A percentile compares a stretch with the other conserved stretches of the same genome.
Evolutionary conservation across 805 yeast genomes (phyloP).

Genomic region (Candida nonsorbophila): DNA sequence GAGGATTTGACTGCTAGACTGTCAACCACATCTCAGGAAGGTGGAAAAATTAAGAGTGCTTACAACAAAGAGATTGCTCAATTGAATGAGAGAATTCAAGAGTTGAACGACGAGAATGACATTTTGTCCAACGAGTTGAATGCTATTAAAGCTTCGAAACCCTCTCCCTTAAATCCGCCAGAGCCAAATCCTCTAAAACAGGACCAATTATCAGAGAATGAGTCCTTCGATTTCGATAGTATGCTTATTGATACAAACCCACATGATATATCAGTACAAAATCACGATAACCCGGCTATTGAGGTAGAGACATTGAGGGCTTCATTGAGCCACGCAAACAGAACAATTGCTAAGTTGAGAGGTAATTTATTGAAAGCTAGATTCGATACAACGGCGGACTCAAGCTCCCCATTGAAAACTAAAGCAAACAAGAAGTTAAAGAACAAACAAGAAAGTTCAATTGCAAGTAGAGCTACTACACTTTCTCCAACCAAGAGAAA

Average conservation of each 20-base stretch:
- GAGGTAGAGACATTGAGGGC: slow-evolving; percentile 64
- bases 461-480: slow-evolving; percentile 17
- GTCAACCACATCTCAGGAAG: slow-evolving; percentile 33
- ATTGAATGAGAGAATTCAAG: slow-evolving; percentile 48
- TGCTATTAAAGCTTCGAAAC: not conserved
- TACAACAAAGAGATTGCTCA: slow-evolving; percentile 41
- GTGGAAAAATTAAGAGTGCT: slow-evolving; percentile 27
- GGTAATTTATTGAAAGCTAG: slow-evolving; percentile 41
- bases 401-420: slow-evolving; percentile 9
- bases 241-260: slow-evolving; percentile 24
- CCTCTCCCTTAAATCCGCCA: not conserved
- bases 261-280: slow-evolving; percentile 17
- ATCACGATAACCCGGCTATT: slow-evolving; percentile 40
- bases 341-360: slow-evolving; percentile 57
- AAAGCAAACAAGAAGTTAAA: slow-evolving; percentile 9
- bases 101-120: slow-evolving; percentile 67
- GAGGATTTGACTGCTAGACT: slow-evolving; percentile 43
- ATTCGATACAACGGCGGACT: slow-evolving; percentile 16
- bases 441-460: slow-evolving; percentile 5
- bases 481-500: slow-evolving; percentile 31
- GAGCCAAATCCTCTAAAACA: not conserved
- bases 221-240: slow-evolving; percentile 28
- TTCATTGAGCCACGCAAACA: slow-evolving; percentile 60
- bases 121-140: slow-evolving; percentile 38
- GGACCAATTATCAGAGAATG: slow-evolving; percentile 15